These are phyloP conservation scores for Pascua guehoae DNA, from an alignment of 1,284 basidiomycete species.

Conservation along the genomic window DNA sequence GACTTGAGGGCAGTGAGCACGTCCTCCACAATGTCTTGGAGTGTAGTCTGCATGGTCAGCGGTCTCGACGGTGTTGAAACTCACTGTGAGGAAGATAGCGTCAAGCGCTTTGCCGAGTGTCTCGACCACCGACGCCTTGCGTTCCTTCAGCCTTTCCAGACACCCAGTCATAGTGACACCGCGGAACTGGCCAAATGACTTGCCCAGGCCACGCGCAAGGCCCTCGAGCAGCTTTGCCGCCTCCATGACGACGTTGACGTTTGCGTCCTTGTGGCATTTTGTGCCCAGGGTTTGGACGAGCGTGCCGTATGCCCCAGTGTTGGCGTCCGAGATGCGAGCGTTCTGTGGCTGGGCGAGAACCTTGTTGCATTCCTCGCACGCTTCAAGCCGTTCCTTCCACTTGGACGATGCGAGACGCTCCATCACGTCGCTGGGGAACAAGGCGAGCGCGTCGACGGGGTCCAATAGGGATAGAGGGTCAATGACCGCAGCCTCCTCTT, in stretches of 20 bases:
- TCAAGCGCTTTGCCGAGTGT: conserved; percentile 83
- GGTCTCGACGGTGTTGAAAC: conserved; percentile 29
- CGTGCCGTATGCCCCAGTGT: conserved; percentile 50
- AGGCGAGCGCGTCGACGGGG: conserved; percentile 70
- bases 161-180: conserved; percentile 72
- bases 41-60: conserved; percentile 58
- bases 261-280: conserved; percentile 84
- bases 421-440: conserved; percentile 71
- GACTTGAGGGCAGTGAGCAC: conserved; percentile 71
- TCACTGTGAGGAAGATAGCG: conserved; percentile 79
- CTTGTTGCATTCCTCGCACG: conserved; percentile 74
- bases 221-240: conserved; percentile 83
- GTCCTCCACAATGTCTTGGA: conserved; percentile 82
- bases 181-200: conserved; percentile 69
- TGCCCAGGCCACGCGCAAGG: conserved; percentile 76
- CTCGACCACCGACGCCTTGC: conserved; percentile 86
- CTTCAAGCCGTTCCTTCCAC: conserved; percentile 98
- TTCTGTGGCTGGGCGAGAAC: conserved; percentile 62
- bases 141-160: conserved; percentile 89
- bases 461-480: conserved; percentile 84
- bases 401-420: conserved; percentile 79
- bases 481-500: conserved; percentile 51
- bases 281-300: conserved; percentile 62
- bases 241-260: conserved; percentile 90
- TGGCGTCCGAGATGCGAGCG: conserved; percentile 72